phyloP scores from a whole-genome alignment of 257 asterid species.

The Rhazya stricta region DNA sequence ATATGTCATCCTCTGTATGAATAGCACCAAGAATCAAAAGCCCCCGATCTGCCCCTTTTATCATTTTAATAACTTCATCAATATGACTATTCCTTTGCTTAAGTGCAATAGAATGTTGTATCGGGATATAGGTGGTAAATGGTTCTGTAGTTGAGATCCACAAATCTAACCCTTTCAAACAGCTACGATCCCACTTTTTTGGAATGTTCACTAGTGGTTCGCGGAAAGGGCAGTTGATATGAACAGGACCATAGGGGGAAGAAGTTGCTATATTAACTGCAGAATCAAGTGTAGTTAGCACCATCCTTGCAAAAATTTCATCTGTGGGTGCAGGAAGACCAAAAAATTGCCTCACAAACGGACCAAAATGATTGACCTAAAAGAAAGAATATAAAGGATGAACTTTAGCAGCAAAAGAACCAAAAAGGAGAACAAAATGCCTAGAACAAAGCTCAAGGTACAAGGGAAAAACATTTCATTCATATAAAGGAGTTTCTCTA shows the following conservation, averaged over 20 bases:
- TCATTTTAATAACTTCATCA: slow-evolving; percentile 53
- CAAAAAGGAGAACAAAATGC: too few relatives aligned
- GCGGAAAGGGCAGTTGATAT: slow-evolving; percentile 85
- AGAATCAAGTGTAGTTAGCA: slow-evolving; percentile 81
- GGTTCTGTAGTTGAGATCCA: slow-evolving; percentile 75
- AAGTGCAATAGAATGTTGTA: slow-evolving; percentile 40
- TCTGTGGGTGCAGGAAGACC: slow-evolving; percentile 79
- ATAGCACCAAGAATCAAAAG: slow-evolving; percentile 72
- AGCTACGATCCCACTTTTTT: slow-evolving; percentile 48
- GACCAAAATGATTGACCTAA: slow-evolving; percentile 82
- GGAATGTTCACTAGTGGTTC: slow-evolving; percentile 74
- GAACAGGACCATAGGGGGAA: slow-evolving; percentile 85
- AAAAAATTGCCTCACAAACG: slow-evolving; percentile 66
- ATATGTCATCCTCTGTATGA: slow-evolving; percentile 82
- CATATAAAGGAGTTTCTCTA: neutral
- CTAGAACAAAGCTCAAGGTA: neutral
- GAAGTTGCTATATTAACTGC: slow-evolving; percentile 67
- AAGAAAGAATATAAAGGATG: slow-evolving; percentile 13
- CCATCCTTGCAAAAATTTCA: slow-evolving; percentile 71
- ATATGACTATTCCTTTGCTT: slow-evolving; percentile 30
- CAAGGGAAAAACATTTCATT: neutral
- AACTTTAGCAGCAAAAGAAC: neutral
- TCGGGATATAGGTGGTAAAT: slow-evolving; percentile 63
- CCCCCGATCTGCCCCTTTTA: slow-evolving; percentile 71
- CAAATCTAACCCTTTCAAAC: slow-evolving; percentile 63